A percentile compares a stretch with the other conserved stretches of the same genome.
Conservation (phyloP, 331 rosid genomes). For the Dryas integrifolia region DNA sequence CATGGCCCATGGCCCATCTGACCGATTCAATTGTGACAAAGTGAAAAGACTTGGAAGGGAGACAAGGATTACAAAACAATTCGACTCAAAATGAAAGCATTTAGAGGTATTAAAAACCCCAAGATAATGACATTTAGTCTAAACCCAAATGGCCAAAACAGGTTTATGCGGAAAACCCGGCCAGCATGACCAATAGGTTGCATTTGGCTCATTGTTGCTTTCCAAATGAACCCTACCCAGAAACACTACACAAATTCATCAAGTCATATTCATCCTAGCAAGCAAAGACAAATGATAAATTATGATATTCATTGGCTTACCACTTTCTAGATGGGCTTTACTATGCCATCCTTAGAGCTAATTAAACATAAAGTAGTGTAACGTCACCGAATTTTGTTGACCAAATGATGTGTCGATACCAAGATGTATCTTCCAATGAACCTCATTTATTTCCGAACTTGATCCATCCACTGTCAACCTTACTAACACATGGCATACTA, state of each 20-base stretch:
- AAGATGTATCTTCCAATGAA: no score
- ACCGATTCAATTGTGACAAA: neutral
- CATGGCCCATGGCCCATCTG: neutral
- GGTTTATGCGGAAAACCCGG: conserved; percentile 42
- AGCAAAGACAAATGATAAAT: neutral
- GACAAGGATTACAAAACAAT: neutral
- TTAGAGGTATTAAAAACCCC: neutral
- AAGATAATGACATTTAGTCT: neutral
- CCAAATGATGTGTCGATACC: no score
- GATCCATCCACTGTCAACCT: no score
- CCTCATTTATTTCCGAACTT: no score
- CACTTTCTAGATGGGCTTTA: neutral
- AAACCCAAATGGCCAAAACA: conserved; percentile 5
- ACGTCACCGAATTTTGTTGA: no score
- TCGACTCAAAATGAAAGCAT: neutral
- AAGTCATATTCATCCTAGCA: neutral
- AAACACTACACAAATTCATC: neutral
- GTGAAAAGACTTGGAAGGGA: neutral
- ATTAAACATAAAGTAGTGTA: neutral
- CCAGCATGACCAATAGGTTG: conserved; percentile 3
- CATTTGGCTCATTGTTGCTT: conserved; percentile 38
- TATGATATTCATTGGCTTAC: neutral
- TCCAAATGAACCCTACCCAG: conserved; percentile 17
- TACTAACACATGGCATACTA: no score
- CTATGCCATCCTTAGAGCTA: neutral